A percentile compares a stretch with the other conserved stretches of the same genome.
Evolutionary conservation across 495 filamentous ascomycete genomes (phyloP).

Genomic region (Penicillium crystallinum): DNA sequence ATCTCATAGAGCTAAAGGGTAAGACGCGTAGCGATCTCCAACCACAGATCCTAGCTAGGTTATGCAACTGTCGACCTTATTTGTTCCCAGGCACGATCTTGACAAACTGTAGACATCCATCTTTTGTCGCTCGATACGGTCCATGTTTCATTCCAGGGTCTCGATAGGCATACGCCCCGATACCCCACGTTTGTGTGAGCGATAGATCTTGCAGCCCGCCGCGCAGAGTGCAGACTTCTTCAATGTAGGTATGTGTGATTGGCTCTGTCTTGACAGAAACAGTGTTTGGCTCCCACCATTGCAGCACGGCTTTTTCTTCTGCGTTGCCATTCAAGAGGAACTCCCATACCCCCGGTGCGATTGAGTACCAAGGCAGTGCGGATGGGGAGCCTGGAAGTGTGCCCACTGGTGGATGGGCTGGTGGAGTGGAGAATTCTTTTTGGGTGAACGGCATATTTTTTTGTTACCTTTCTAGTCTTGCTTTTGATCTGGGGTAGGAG

Average conservation of each 20-base stretch:
- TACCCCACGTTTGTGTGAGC: constrained; percentile 16
- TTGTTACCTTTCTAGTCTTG: neutral
- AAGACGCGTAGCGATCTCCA: neutral
- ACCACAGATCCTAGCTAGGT: neutral
- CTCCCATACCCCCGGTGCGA: constrained; percentile 24
- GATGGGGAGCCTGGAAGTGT: constrained; percentile 6
- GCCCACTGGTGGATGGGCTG: constrained; percentile 12
- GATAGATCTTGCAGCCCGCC: constrained; percentile 21
- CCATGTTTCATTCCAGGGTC: constrained; percentile 21
- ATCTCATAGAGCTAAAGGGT: neutral
- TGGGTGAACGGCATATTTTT: constrained; percentile 14
- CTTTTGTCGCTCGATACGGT: constrained; percentile 13
- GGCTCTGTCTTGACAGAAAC: constrained; percentile 1
- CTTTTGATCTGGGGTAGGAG: no score
- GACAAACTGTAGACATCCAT: constrained; percentile 24
- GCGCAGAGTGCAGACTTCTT: constrained; percentile 25
- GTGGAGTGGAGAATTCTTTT: constrained; percentile 21
- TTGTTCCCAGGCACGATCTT: constrained; percentile 9
- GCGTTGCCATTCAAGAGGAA: constrained; percentile 16
- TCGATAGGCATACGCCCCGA: constrained; percentile 23
- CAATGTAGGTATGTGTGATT: constrained; percentile 23
- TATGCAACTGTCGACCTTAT: neutral
- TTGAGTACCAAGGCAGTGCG: constrained; percentile 18
- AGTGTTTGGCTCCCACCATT: constrained; percentile 25
- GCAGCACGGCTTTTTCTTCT: constrained; percentile 19